Base-by-base conservation (phyloP, 495 filamentous ascomycete species). In the Cudoniella acicularis region DNA sequence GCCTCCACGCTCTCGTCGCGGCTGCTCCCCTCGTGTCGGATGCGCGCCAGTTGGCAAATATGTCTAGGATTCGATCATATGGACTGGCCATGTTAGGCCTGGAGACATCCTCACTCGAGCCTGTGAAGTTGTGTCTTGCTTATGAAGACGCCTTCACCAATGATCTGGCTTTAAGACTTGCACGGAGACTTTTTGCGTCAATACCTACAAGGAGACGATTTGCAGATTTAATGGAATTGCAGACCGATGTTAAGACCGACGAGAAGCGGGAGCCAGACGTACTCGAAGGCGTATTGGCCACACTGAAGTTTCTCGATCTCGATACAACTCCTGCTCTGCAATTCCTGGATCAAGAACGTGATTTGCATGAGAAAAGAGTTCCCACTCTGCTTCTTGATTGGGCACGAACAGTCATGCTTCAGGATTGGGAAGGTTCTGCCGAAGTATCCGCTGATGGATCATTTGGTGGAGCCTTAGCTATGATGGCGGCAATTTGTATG, bases 351-450 rank as follows among this genome's bases (percentile, higher is more conserved):
- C 59, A 67, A 0, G 78, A 81, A 21, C 70, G 74, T 42, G 70
- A 70, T 8, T 49, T 81, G 2, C 79, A 81, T 55, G 77, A 82
- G 54, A 76, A 74, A 13, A 72, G 79, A n/a, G 70, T 83, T 18
- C 77, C 79, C 11, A 75, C 77, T 11, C 63, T 83, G 21, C 66
- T 91, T n/a, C 72, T 92, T 8, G 89, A 92, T 66, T 93, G 88
- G 89, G 81, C 91, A 18, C 80, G 86, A 53, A 85, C 87, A 0
- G 78, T 92, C 13, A 80, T 95, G 66, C 67, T 93, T 13, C 82
- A 85, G 40, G 83, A 87, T 60, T 95, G 90, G 90, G 82, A 90
- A 64, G 88, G 89, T 6, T 83, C 83, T 56, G 81, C 87, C 1
- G 83, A 85, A 36, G 79, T 94, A 53, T 73, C 81, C 1, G 80